Evolutionary conservation across 441 rosid species (phyloP), one percentile per base, ranked within the genome.

Genomic region (Melastoma candidum): DNA sequence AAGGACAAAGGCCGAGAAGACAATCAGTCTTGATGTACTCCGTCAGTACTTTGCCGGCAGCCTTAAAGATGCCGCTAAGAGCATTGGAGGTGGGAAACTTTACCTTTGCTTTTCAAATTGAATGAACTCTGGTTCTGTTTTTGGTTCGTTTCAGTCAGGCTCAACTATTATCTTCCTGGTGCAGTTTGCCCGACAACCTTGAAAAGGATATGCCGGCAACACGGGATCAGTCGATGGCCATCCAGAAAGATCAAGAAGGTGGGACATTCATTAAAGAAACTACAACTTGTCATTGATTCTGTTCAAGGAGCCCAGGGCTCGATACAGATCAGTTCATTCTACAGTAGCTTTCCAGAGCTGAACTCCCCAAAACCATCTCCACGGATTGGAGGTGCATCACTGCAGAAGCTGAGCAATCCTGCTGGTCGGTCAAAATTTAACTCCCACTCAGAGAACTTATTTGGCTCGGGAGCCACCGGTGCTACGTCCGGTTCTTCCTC

Each of bases 181-280:
- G 74, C 86, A 89, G 97, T 85, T 63, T 89, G 95, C 56, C 97
- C 95, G 12, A 89, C 97, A 54, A 89, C 95, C 43, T 61, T 89
- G 74, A 85, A 89, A 74, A 74, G 95, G 75, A 85, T 89, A 70
- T 89, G 95, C 81, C 80, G 97, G 68, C 87, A 80, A 60, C 87
- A 85, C n/a, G 97, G 97, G 13, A 89, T 89, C 67, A 74, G 73
- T 51, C 72, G 95, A 45, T 89, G 97, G 97, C 97, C 97, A 11
- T 85, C 95, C 36, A 74, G 95, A 49, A 85, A 89, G 73, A 80
- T 89, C 74, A 85, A 89, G 77, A 85, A 89, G 70, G 93, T 89
- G n/a, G 87, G 87, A 29, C 90, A 82, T 65, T 78, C 97, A 2
- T 65, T 85, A 53, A 83, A 63, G 76, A 89, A 89, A 70, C 90